Evolutionary conservation across 257 asterid genomes (phyloP).

Genomic region (Schizonepeta tenuifolia): DNA sequence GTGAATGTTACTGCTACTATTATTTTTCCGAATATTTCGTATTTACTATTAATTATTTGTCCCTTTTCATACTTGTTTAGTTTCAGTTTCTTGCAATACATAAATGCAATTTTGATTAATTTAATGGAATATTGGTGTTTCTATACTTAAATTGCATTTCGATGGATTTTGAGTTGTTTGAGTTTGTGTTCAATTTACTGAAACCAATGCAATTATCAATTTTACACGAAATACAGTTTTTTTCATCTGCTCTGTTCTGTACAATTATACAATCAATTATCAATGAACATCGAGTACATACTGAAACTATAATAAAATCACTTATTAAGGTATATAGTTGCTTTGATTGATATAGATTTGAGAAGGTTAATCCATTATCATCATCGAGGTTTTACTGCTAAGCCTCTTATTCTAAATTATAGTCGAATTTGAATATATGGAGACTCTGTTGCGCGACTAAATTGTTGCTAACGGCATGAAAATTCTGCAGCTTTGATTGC

Average conservation of each 20-base stretch:
- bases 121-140: neutral
- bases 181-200: neutral
- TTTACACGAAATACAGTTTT: neutral
- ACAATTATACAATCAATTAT: neutral
- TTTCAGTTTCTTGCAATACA: neutral
- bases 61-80: neutral
- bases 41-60: neutral
- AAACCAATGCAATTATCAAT: neutral
- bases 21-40: neutral
- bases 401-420: neutral
- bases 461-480: constrained; percentile 34
- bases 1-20: constrained; percentile 29
- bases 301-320: neutral
- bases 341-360: neutral
- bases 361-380: neutral
- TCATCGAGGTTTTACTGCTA: neutral
- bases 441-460: neutral
- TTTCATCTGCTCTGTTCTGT: neutral
- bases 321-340: neutral
- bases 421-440: neutral
- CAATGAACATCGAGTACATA: neutral
- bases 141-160: neutral
- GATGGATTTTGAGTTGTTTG: neutral
- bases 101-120: constrained; percentile 15
- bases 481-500: constrained; percentile 74